Evolutionary conservation across 2,329 filamentous ascomycete species (phyloP), one percentile per base, ranked within the genome.

Genomic region (Coniochaeta sp.): DNA sequence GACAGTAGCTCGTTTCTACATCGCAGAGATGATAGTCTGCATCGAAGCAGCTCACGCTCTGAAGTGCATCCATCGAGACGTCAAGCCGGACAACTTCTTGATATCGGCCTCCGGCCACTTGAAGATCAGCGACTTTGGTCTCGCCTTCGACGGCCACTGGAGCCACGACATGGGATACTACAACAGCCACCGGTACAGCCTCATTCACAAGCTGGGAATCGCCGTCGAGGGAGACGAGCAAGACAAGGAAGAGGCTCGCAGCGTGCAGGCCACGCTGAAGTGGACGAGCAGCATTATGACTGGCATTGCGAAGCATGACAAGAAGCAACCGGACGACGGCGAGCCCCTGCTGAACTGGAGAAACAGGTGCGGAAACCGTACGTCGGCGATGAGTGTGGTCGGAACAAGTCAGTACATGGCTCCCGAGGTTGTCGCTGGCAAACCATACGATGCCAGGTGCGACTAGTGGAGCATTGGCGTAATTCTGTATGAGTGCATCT

Each of bases 371-470:
- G 83, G 89, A 28, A 88, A 87, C 65, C 86, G 91, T 43, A 83
- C 84, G 36, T 82, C 91, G 36, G 93, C 93, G 1, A 85, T 87
- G 66, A 96, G 92, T 54, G 87, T 96, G 1, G 93, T 98, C 12
- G 93, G 93, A 2, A 98, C 95, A 2, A 96, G 92, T 71, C 93
- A 97, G 71, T 98, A 98, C 77, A 98, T 97, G 95, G 93, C 95
- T 0, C 93, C 93, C 1, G 95, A 98, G 76, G 90, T 98, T 19
- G 88, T 97, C 61, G 80, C 83, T 65, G 91, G 93, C 31, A 83
- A 91, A 57, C 77, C 82, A 40, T 98, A 98, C 72, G 95, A 98
- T 74, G 93, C 90, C 33, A 83, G 93, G 69, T 98, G 93, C 74
- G 93, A 98, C 74, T 98, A 84, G 91, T 98, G 90, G 93, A 97